A percentile compares a stretch with the other conserved stretches of the same genome.
Evolutionary conservation across 805 yeast genomes (phyloP).

Genomic region (Candida chauliodis): DNA sequence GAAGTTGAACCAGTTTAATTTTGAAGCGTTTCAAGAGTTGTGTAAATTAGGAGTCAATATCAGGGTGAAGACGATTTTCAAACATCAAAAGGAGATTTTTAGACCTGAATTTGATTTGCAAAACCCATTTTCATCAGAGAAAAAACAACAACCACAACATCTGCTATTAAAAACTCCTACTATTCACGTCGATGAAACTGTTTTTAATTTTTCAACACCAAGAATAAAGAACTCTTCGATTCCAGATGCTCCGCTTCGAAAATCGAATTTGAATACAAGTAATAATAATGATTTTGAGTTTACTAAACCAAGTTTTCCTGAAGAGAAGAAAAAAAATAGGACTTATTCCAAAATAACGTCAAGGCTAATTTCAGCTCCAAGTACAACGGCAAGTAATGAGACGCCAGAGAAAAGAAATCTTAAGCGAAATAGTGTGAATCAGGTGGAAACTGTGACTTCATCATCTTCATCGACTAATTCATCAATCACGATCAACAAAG

Average conservation of each 20-base stretch:
- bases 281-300: conserved; percentile 21
- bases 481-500: conserved; percentile 16
- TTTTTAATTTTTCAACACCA: conserved; percentile 27
- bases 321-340: conserved; percentile 24
- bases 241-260: conserved; percentile 39
- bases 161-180: conserved; percentile 10
- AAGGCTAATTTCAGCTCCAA: conserved; percentile 43
- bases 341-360: conserved; percentile 47
- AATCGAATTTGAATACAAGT: conserved; percentile 19
- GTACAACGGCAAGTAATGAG: conserved; percentile 2
- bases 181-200: conserved; percentile 20
- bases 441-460: conserved; percentile 10
- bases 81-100: conserved; percentile 13
- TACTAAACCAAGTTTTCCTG: conserved; percentile 28
- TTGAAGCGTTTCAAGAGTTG: conserved; percentile 81
- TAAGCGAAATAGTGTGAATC: conserved; percentile 21
- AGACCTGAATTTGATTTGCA: conserved; percentile 12
- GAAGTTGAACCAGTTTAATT: conserved; percentile 71
- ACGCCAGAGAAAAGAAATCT: conserved; percentile 13
- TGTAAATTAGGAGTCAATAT: conserved; percentile 70
- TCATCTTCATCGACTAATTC: conserved; percentile 10
- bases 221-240: conserved; percentile 20
- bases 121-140: conserved; percentile 21
- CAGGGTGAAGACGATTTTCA: conserved; percentile 54
- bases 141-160: not conserved